Base-by-base conservation (phyloP, 352 stramenopile genomes). In the Globisporangium heterothallicum region DNA sequence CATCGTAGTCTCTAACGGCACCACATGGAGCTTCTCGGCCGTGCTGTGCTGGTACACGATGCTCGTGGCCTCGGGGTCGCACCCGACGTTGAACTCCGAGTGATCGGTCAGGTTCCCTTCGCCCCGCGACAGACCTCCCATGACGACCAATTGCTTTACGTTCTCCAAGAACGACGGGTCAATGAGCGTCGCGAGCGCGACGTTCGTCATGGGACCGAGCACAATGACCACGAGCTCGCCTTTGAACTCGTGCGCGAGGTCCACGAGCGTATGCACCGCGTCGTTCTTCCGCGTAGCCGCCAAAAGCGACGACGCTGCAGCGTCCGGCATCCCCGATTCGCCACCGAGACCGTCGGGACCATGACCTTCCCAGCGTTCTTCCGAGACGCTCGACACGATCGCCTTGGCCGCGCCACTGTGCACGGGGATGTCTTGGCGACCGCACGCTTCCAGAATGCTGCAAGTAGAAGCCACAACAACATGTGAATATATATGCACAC, bases 21-120 rank as follows among this genome's bases (percentile, higher is more conserved):
- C 54, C 27, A 90, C 70, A 19, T 74, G 51, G 21, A 91, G 63
- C 58, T 91, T 80, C 19, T 72, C 65, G 27, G 77, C 68, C 22
- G 38, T 60, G 62, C 75, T 80, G 61, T 91, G 72, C 59, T 84
- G 56, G 40, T 84, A 78, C 22, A 91, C 71, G 21, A 89, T 91
- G 46, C 75, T 61, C 14, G 80, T 84, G 1, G 83, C 83, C 58
- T 93, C 83, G 6, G 83, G 83, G 58, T 93, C 83, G 54, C 80
- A 90, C 35, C 68, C 75, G 16, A 88, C 77, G 59, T 93, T 93
- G 53, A 89, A 93, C 56, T 93, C 83, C 0, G 74, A 50, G 60
- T 90, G 71, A 21, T 65, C 42, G 27, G 78, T 90, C 36, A 76
- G 49, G 64, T 92, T 93, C 32, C 78, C 80, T 26, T 84, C 58